A percentile compares a stretch with the other conserved stretches of the same genome.
Evolutionary conservation across 106 monocot species (phyloP).

Genomic region (Cymbidium sinense): DNA sequence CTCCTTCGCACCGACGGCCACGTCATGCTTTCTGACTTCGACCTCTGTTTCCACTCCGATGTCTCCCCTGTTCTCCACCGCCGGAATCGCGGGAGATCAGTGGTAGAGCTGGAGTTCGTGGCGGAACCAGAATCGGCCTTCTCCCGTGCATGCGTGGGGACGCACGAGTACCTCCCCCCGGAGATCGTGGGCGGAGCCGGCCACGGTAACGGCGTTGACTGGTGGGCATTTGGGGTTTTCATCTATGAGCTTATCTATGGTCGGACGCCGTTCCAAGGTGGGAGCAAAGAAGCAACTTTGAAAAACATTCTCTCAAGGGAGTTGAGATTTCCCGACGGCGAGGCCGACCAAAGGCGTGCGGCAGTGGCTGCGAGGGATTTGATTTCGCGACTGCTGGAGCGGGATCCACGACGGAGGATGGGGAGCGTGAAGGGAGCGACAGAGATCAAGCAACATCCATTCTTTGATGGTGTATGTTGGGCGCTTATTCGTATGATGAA

Average conservation of each 20-base stretch:
- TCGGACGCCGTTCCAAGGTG: conserved; percentile 74
- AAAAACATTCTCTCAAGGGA: conserved; percentile 52
- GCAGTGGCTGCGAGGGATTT: conserved; percentile 44
- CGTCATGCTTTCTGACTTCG: conserved; percentile 91
- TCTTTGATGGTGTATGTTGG: conserved; percentile 61
- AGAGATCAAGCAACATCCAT: conserved; percentile 78
- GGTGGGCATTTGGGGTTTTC: conserved; percentile 94
- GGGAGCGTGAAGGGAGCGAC: conserved; percentile 53
- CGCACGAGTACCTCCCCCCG: conserved; percentile 80
- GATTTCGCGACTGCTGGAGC: conserved; percentile 43
- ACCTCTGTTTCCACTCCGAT: conserved; percentile 62
- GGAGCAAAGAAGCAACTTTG: conserved; percentile 59
- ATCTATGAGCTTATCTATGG: conserved; percentile 84
- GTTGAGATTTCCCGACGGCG: conserved; percentile 38
- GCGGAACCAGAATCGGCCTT: conserved; percentile 54
- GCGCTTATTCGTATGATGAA: conserved; percentile 35
- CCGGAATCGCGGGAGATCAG: neutral
- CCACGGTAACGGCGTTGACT: conserved; percentile 78
- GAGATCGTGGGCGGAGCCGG: conserved; percentile 51
- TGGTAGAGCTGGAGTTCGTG: conserved; percentile 52
- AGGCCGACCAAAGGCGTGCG: neutral
- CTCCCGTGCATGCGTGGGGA: conserved; percentile 74
- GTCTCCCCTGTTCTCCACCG: conserved; percentile 48
- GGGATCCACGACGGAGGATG: conserved; percentile 46
- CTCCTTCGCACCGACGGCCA: conserved; percentile 75